Conservation (phyloP, 805 yeast genomes). For the Yamadazyma olivae region DNA sequence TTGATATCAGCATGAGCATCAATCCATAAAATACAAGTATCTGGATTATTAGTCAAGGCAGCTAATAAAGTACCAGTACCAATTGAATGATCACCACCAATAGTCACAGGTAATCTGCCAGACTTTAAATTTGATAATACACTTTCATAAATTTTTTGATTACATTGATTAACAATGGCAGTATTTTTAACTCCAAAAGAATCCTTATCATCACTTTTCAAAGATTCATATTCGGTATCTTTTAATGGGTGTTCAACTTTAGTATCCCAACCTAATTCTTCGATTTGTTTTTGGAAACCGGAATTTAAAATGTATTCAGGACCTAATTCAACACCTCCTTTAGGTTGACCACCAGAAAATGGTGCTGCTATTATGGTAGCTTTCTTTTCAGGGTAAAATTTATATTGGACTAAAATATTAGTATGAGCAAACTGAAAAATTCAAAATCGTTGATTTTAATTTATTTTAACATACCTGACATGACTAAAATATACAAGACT, state of each 20-base stretch:
- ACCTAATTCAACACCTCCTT: slow-evolving; percentile 90
- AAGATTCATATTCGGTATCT: slow-evolving; percentile 41
- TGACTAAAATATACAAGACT: too few relatives aligned
- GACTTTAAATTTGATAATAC: slow-evolving; percentile 49
- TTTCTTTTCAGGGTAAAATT: slow-evolving; percentile 51
- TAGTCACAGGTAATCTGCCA: slow-evolving; percentile 66
- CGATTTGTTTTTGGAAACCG: slow-evolving; percentile 65
- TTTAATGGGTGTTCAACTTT: slow-evolving; percentile 52
- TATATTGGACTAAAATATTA: slow-evolving; percentile 30
- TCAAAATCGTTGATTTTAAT: too few relatives aligned
- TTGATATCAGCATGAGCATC: slow-evolving; percentile 98
- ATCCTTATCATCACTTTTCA: slow-evolving; percentile 43
- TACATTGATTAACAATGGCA: slow-evolving; percentile 70
- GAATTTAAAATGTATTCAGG: slow-evolving; percentile 76
- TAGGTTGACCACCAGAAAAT: slow-evolving; percentile 94
- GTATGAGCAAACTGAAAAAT: too few relatives aligned
- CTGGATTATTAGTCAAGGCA: slow-evolving; percentile 72
- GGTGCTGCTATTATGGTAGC: slow-evolving; percentile 84
- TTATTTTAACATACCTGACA: too few relatives aligned
- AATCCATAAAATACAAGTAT: slow-evolving; percentile 90
- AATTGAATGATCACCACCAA: slow-evolving; percentile 97
- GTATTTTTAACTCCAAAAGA: slow-evolving; percentile 67
- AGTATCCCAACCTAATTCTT: slow-evolving; percentile 71
- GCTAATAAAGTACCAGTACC: slow-evolving; percentile 93
- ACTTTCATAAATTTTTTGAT: slow-evolving; percentile 58